These are phyloP conservation scores for Trypethelium eluteriae DNA, from an alignment of 495 filamentous ascomycete species.

Conservation along the genomic window DNA sequence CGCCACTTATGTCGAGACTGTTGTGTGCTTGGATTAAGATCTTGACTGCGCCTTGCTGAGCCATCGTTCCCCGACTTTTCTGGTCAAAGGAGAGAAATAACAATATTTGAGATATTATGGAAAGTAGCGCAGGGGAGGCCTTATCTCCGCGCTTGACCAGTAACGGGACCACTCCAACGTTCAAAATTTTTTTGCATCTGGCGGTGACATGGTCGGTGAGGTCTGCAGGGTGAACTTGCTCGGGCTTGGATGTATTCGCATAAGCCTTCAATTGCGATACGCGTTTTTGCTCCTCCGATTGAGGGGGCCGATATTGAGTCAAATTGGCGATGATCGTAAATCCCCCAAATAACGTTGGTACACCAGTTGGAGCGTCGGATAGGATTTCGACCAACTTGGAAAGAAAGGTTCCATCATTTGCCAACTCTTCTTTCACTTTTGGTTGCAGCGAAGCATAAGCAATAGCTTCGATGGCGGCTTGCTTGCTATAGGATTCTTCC, in stretches of 20 bases:
- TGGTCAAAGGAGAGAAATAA: slow-evolving; percentile 62
- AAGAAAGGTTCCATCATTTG: slow-evolving; percentile 57
- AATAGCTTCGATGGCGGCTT: slow-evolving; percentile 80
- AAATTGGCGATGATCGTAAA: slow-evolving; percentile 78
- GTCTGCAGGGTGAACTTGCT: slow-evolving; percentile 58
- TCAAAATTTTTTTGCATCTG: slow-evolving; percentile 69
- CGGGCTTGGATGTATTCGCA: slow-evolving; percentile 66
- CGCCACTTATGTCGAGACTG: slow-evolving; percentile 15
- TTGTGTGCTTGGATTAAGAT: slow-evolving; percentile 62
- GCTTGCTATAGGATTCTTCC: slow-evolving; percentile 47
- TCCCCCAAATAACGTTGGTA: slow-evolving; percentile 72
- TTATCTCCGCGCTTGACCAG: slow-evolving; percentile 64
- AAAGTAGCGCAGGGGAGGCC: slow-evolving; percentile 54
- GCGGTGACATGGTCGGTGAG: slow-evolving; percentile 64
- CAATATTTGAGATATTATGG: slow-evolving; percentile 65
- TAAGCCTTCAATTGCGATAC: slow-evolving; percentile 87
- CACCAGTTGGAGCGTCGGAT: slow-evolving; percentile 50
- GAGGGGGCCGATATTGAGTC: slow-evolving; percentile 66
- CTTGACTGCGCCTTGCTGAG: slow-evolving; percentile 86
- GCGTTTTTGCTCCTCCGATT: slow-evolving; percentile 85
- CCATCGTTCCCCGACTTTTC: slow-evolving; percentile 66
- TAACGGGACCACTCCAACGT: slow-evolving; percentile 63
- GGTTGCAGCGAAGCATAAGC: slow-evolving; percentile 82
- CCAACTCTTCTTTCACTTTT: slow-evolving; percentile 70
- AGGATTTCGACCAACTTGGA: slow-evolving; percentile 58